Percentiles rank a stretch among this genome's conserved stretches.
Evolutionary conservation across 192 early-diverging fungal genomes (phyloP).

Genomic region (Lunasporangiospora selenospora): DNA sequence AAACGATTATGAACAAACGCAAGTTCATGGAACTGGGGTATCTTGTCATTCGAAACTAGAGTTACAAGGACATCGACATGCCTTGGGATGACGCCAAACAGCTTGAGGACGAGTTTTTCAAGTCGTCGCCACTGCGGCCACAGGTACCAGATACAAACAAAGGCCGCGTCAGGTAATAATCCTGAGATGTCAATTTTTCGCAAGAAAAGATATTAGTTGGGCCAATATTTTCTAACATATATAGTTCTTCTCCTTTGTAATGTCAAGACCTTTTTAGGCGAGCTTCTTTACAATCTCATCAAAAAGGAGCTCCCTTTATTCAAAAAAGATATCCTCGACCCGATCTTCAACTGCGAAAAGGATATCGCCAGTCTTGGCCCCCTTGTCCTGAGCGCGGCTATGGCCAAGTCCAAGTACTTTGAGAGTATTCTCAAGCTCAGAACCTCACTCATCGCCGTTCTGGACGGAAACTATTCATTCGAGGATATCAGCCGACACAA

Average conservation of each 20-base stretch:
- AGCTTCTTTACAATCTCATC: conserved; percentile 26
- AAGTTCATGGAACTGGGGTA: conserved; percentile 38
- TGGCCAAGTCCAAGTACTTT: conserved; percentile 24
- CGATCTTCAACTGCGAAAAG: conserved; percentile 15
- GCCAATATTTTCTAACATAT: too few species aligned
- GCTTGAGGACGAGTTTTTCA: conserved; percentile 25
- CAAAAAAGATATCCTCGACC: conserved; percentile 20
- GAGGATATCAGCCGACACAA: conserved; percentile 21
- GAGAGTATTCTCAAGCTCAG: conserved; percentile 24
- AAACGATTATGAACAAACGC: conserved; percentile 35
- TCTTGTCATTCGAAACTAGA: conserved; percentile 40
- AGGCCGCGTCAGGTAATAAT: conserved; percentile 12
- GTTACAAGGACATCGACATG: conserved; percentile 29
- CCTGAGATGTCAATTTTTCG: not conserved
- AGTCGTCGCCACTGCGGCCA: conserved; percentile 17
- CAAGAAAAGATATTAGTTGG: not conserved
- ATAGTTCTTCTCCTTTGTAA: too few species aligned
- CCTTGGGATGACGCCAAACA: conserved; percentile 31
- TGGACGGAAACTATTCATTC: conserved; percentile 23
- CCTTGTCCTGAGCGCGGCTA: not conserved
- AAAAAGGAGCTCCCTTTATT: conserved; percentile 33
- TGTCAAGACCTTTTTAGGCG: conserved; percentile 21
- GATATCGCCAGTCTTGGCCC: conserved; percentile 24
- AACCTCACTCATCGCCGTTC: conserved; percentile 15
- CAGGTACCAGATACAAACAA: conserved; percentile 23